These are phyloP conservation scores for Dipodascus albidus DNA, from an alignment of 805 yeast species.

Conservation along the genomic window DNA sequence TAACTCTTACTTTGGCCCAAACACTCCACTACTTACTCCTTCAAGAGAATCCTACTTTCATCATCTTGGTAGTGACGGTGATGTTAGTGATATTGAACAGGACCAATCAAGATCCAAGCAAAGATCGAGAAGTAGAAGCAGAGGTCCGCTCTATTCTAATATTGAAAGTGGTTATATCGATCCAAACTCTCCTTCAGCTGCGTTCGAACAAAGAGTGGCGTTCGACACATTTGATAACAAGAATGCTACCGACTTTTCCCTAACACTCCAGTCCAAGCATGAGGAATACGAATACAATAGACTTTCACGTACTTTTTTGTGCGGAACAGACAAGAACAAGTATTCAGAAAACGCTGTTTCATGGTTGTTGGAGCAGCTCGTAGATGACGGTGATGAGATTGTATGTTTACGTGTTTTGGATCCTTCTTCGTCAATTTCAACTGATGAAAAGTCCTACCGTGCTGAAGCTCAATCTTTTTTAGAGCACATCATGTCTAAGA, in stretches of 20 bases:
- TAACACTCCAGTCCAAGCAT: slow-evolving; percentile 32
- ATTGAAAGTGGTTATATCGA: background rate
- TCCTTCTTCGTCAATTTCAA: slow-evolving; percentile 16
- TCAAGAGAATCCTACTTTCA: background rate
- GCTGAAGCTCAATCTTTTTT: slow-evolving; percentile 27
- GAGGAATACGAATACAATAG: slow-evolving; percentile 26
- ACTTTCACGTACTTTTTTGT: slow-evolving; percentile 32
- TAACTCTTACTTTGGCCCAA: background rate
- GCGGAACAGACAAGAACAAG: slow-evolving; percentile 33
- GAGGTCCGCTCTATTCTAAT: background rate
- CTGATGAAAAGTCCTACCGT: slow-evolving; percentile 21
- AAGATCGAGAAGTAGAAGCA: background rate
- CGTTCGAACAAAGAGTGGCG: slow-evolving; percentile 26
- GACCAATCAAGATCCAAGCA: background rate
- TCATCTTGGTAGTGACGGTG: background rate
- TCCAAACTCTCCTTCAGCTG: slow-evolving; percentile 1
- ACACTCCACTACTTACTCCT: background rate
- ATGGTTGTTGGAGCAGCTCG: slow-evolving; percentile 35
- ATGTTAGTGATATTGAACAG: background rate
- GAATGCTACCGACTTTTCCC: slow-evolving; percentile 24
- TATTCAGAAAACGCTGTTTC: slow-evolving; percentile 33
- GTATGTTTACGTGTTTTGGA: slow-evolving; percentile 35
- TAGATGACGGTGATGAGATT: slow-evolving; percentile 35
- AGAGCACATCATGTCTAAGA: slow-evolving; percentile 24
- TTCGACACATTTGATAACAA: slow-evolving; percentile 34